A percentile compares a stretch with the other conserved stretches of the same genome.
Conservation (phyloP, 345 rosid genomes). For the Hirschfeldia incana region DNA sequence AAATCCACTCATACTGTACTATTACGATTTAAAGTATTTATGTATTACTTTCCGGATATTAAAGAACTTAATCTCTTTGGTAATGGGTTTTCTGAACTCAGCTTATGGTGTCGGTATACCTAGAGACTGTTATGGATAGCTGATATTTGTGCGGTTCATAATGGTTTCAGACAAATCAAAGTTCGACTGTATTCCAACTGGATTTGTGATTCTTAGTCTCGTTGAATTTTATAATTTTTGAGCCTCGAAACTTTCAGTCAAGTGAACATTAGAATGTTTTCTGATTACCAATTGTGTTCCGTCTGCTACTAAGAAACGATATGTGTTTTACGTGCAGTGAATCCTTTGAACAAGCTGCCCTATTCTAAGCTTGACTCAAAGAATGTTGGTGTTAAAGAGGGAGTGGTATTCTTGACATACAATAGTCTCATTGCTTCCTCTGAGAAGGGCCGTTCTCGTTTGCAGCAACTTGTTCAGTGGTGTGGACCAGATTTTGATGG, state of each 20-base stretch:
- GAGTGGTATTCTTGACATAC: constrained; percentile 92
- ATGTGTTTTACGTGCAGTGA: constrained; percentile 62
- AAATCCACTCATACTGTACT: constrained; percentile 4
- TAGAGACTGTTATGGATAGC: constrained; percentile 21
- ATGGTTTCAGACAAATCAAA: background rate
- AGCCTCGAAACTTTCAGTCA: constrained; percentile 1
- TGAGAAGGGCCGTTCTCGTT: constrained; percentile 97
- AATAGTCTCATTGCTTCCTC: constrained; percentile 99
- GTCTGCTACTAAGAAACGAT: constrained; percentile 14
- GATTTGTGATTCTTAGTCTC: background rate
- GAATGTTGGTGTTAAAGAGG: constrained; percentile 84
- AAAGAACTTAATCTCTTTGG: constrained; percentile 11
- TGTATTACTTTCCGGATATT: background rate
- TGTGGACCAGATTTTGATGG: constrained; percentile 88
- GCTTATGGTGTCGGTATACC: constrained; percentile 16
- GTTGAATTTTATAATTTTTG: background rate
- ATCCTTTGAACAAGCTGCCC: constrained; percentile 94
- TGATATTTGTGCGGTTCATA: constrained; percentile 20
- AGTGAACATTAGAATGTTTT: constrained; percentile 22
- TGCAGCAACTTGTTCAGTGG: constrained; percentile 99
- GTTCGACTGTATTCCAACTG: background rate
- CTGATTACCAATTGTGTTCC: constrained; percentile 11
- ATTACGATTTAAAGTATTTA: constrained; percentile 4
- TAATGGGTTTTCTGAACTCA: constrained; percentile 6
- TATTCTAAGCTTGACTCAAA: constrained; percentile 97